Conservation (phyloP, 1,284 basidiomycete species). For the Rhodotorula sp. region DNA sequence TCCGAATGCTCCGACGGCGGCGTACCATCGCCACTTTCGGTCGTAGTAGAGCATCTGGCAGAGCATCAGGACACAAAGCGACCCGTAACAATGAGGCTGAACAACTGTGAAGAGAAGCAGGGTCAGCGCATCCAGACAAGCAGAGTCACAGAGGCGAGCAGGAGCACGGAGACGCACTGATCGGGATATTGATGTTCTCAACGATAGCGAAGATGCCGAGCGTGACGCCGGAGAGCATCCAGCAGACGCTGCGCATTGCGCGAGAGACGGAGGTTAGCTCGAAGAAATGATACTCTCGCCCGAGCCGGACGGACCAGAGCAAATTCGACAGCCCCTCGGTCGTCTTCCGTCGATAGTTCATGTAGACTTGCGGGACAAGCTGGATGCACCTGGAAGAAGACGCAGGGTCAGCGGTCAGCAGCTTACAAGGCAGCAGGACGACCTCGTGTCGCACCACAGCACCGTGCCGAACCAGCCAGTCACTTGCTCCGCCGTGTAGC, state of each 20-base stretch:
- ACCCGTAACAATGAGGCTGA: conserved; percentile 30
- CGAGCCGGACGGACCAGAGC: not conserved
- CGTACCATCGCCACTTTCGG: conserved; percentile 6
- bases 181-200: conserved; percentile 26
- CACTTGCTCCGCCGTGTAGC: conserved; percentile 4
- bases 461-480: conserved; percentile 22
- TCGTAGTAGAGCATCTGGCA: conserved; percentile 32
- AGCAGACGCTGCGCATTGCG: conserved; percentile 9
- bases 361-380: conserved; percentile 22
- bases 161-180: conserved; percentile 1
- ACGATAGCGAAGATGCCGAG: conserved; percentile 30
- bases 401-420: not conserved
- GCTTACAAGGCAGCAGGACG: not conserved
- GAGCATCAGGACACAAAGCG: conserved; percentile 10
- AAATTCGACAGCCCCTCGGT: conserved; percentile 1
- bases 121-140: no score
- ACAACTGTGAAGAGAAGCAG: conserved; percentile 3
- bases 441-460: conserved; percentile 6
- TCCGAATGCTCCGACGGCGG: conserved; percentile 7
- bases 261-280: no score
- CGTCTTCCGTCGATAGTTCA: conserved; percentile 18
- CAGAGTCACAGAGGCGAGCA: no score
- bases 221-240: conserved; percentile 11
- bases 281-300: no score
- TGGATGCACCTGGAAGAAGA: conserved; percentile 12